Conservation (phyloP, 176 grass and related monocot species). For the Urochloa ruziziensis region DNA sequence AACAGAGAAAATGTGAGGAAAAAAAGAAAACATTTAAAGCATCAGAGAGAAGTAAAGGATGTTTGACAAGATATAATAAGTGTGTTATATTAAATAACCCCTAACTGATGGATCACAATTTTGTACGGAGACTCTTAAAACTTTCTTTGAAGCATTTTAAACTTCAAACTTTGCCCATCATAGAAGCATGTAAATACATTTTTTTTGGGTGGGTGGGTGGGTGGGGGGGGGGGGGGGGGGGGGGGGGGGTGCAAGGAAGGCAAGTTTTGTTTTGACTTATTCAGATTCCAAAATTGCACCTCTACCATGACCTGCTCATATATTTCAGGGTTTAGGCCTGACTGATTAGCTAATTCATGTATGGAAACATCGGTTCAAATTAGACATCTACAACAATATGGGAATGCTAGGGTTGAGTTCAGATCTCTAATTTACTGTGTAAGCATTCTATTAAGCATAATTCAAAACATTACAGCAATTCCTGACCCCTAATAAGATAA, state of each 20-base stretch:
- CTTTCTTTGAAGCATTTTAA: neutral
- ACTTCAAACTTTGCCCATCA: neutral
- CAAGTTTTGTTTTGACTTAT: neutral
- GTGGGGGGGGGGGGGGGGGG: too few species aligned
- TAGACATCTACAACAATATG: neutral
- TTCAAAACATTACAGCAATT: slow-evolving; percentile 20
- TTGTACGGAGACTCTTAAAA: neutral
- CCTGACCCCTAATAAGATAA: neutral
- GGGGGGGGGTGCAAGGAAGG: too few species aligned
- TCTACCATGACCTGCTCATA: neutral
- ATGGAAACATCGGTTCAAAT: neutral
- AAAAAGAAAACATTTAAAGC: neutral
- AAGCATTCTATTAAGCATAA: neutral
- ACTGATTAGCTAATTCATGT: neutral
- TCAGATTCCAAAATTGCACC: neutral
- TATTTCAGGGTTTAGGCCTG: neutral
- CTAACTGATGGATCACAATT: neutral
- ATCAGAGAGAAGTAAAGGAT: neutral
- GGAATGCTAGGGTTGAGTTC: neutral
- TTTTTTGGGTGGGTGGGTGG: too few species aligned
- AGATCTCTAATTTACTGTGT: neutral
- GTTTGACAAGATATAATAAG: neutral
- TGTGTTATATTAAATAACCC: neutral
- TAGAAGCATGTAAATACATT: neutral
- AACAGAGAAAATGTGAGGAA: neutral